Conservation (phyloP, 768 basidiomycete genomes). For the Multifurca ochricompacta region DNA sequence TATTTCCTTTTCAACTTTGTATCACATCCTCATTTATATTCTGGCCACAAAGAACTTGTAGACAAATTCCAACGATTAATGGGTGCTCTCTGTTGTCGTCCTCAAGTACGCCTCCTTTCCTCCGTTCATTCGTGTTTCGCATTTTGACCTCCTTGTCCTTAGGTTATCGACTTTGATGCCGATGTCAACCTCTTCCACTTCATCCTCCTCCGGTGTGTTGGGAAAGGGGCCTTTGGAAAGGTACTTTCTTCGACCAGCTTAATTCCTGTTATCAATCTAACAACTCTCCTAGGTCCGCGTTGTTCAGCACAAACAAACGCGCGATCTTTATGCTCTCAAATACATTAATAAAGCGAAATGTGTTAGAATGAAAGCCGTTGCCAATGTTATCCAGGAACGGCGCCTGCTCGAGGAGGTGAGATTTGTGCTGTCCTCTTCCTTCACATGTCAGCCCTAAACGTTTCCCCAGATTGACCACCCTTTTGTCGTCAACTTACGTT, state of each 20-base stretch:
- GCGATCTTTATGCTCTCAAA: constrained; percentile 93
- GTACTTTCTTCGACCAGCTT: constrained; percentile 34
- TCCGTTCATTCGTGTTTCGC: not conserved
- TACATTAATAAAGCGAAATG: constrained; percentile 99
- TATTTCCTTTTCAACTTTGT: constrained; percentile 5
- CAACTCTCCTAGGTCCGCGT: constrained; percentile 73
- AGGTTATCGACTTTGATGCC: constrained; percentile 94
- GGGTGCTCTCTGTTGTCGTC: constrained; percentile 83
- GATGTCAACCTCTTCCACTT: constrained; percentile 98
- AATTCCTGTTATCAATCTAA: not conserved
- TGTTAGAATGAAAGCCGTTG: constrained; percentile 97
- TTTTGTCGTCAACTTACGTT: constrained; percentile 89
- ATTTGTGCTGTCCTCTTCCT: constrained; percentile 9
- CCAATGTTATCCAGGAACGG: constrained; percentile 95
- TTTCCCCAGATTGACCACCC: constrained; percentile 79
- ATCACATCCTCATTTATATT: constrained; percentile 14
- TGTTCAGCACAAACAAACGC: constrained; percentile 98
- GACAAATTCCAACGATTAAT: constrained; percentile 32
- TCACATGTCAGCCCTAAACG: constrained; percentile 23
- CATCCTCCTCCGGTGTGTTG: constrained; percentile 88
- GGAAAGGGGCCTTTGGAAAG: constrained; percentile 98
- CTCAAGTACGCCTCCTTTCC: constrained; percentile 44
- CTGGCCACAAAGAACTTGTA: constrained; percentile 6
- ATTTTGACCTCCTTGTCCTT: constrained; percentile 3
- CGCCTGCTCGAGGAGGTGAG: constrained; percentile 93